Evolutionary conservation across 208 protist genomes (phyloP).

Genomic region (Cochliopodium minus): DNA sequence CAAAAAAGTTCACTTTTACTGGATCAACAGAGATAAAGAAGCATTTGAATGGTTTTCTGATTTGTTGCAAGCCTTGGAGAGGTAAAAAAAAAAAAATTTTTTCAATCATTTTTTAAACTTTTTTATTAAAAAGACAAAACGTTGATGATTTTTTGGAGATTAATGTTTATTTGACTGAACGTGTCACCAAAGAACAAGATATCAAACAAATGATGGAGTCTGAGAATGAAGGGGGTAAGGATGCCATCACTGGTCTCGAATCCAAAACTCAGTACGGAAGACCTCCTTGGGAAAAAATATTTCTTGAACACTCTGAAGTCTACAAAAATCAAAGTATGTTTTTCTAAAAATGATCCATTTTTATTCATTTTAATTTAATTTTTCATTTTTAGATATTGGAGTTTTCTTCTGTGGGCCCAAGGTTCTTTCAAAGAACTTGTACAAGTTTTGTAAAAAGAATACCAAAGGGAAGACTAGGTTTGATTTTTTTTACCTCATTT

Average conservation of each 20-base stretch:
- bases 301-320: too few relatives aligned
- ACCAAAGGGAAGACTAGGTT: too few relatives aligned
- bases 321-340: neutral
- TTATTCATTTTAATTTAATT: neutral
- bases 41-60: conserved; percentile 7
- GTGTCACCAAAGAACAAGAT: neutral
- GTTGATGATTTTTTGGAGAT: conserved; percentile 11
- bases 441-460: neutral
- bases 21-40: conserved; percentile 9
- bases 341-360: neutral
- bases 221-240: neutral
- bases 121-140: too few relatives aligned
- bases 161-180: conserved; percentile 4
- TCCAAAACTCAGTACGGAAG: neutral
- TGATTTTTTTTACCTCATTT: too few relatives aligned
- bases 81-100: neutral
- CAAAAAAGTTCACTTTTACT: neutral
- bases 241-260: neutral
- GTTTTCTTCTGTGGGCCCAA: conserved; percentile 3
- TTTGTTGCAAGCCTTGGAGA: neutral
- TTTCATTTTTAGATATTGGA: neutral
- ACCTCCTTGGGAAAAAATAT: neutral
- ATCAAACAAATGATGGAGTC: neutral
- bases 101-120: too few relatives aligned
- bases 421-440: neutral